Conservation (phyloP, 2,329 filamentous ascomycete genomes). For the Penicillium italicum region DNA sequence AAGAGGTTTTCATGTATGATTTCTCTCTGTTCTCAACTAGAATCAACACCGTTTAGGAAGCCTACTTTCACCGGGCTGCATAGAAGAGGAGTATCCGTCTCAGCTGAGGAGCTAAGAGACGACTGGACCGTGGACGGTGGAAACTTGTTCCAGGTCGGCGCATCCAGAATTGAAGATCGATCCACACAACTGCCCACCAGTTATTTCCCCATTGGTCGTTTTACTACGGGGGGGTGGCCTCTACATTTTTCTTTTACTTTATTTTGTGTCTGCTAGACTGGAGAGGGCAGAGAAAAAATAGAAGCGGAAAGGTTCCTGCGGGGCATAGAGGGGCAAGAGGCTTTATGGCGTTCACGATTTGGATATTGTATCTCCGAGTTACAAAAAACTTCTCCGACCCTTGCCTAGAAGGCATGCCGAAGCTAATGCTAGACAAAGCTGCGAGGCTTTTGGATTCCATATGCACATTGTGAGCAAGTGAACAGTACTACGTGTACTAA, state of each 20-base stretch:
- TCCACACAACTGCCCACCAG: slow-evolving; percentile 12
- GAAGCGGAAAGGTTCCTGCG: slow-evolving; percentile 19
- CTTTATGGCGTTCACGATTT: slow-evolving; percentile 11
- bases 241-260: not conserved
- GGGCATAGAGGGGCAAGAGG: slow-evolving; percentile 16
- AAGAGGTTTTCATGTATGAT: not conserved
- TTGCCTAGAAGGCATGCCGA: not conserved
- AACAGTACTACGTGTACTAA: not conserved
- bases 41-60: not conserved
- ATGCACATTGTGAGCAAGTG: not conserved
- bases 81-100: slow-evolving; percentile 5
- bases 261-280: not conserved
- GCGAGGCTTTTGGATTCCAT: not conserved
- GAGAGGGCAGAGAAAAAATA: slow-evolving; percentile 13
- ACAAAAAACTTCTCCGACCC: slow-evolving; percentile 1
- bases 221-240: not conserved
- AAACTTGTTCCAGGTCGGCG: slow-evolving; percentile 7
- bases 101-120: not conserved
- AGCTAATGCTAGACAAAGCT: not conserved
- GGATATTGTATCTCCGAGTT: slow-evolving; percentile 2
- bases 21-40: not conserved
- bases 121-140: slow-evolving; percentile 13
- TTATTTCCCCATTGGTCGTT: slow-evolving; percentile 14
- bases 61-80: slow-evolving; percentile 5
- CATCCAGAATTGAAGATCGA: slow-evolving; percentile 21